Conservation (phyloP, 2,329 filamentous ascomycete species). For the Calonectria fujianensis region DNA sequence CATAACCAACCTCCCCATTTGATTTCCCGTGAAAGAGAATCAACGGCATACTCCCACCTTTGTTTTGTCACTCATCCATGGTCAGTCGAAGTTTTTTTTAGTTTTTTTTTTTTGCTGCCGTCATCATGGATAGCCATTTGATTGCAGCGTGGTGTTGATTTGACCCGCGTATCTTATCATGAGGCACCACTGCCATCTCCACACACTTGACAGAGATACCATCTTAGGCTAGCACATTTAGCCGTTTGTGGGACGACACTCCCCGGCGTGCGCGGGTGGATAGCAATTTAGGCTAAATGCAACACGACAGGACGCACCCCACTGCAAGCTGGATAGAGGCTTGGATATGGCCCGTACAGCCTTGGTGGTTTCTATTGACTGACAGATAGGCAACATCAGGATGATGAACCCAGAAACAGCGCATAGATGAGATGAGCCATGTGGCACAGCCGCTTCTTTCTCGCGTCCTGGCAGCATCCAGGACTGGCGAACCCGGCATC, state of each 20-base stretch:
- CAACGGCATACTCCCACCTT: neutral
- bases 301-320: slow-evolving; percentile 2
- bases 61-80: neutral
- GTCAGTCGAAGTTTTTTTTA: too few relatives aligned
- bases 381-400: neutral
- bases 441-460: slow-evolving; percentile 13
- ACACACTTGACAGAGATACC: slow-evolving; percentile 27
- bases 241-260: slow-evolving; percentile 51
- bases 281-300: slow-evolving; percentile 53
- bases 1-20: slow-evolving; percentile 3
- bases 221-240: slow-evolving; percentile 48
- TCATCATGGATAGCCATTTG: neutral
- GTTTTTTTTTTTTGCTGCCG: neutral
- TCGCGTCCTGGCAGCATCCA: neutral
- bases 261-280: slow-evolving; percentile 38
- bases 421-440: neutral
- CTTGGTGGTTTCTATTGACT: neutral
- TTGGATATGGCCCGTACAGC: slow-evolving; percentile 9
- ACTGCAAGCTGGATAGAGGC: slow-evolving; percentile 6
- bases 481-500: slow-evolving; percentile 43
- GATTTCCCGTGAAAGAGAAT: neutral
- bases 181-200: slow-evolving; percentile 20
- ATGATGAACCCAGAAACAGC: neutral
- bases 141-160: slow-evolving; percentile 29
- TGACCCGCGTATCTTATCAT: neutral